These are phyloP conservation scores for Podila epicladia DNA, from an alignment of 192 early-diverging fungal genomes.

Conservation along the genomic window DNA sequence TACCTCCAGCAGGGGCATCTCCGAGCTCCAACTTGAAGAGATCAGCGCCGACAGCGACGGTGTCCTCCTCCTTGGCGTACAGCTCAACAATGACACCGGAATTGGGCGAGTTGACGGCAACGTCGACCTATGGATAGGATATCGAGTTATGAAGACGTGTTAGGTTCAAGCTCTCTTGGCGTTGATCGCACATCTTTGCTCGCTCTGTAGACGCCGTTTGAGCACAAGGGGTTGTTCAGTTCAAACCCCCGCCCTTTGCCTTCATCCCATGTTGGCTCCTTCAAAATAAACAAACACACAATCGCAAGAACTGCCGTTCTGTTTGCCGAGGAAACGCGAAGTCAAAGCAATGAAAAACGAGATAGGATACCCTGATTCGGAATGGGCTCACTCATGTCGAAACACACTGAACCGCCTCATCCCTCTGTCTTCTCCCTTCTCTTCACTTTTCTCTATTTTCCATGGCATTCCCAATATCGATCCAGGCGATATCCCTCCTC, in stretches of 20 bases:
- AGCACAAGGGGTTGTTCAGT: no score
- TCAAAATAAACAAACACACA: no score
- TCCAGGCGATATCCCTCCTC: neutral
- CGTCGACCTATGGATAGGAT: conserved; percentile 80
- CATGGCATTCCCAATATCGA: neutral
- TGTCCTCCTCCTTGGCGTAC: conserved; percentile 88
- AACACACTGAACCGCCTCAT: no score
- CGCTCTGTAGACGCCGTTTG: no score
- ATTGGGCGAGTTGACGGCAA: conserved; percentile 96
- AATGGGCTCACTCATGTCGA: neutral
- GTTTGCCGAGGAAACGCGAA: no score
- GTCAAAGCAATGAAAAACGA: neutral
- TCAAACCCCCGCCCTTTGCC: no score
- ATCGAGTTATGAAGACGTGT: neutral
- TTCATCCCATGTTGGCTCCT: no score
- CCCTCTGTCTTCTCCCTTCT: neutral
- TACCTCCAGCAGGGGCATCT: conserved; percentile 71
- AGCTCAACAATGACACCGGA: conserved; percentile 88
- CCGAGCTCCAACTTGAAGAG: conserved; percentile 92
- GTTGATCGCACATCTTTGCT: neutral
- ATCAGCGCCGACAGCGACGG: conserved; percentile 89
- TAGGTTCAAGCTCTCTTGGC: neutral
- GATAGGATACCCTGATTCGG: neutral
- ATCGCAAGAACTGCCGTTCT: no score
- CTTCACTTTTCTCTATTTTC: neutral